Evolutionary conservation across 495 filamentous ascomycete species (phyloP).

Genomic region (Clavariopsis aquatica): DNA sequence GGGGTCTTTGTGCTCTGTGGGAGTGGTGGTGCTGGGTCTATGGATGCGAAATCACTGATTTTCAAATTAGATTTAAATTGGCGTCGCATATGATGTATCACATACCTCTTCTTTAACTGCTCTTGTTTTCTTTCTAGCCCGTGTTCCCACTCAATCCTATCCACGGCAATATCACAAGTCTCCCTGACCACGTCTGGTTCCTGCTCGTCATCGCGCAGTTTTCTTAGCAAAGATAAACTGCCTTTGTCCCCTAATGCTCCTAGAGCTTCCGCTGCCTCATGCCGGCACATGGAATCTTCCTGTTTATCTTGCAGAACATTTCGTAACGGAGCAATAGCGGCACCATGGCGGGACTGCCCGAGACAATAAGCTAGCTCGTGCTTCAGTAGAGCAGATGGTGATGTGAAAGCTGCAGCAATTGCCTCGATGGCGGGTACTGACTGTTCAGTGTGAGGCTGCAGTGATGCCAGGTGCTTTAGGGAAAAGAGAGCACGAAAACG

Average conservation of each 20-base stretch:
- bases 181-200: constrained; percentile 82
- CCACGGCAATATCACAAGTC: constrained; percentile 96
- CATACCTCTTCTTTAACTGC: constrained; percentile 72
- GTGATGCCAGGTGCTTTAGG: constrained; percentile 84
- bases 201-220: constrained; percentile 66
- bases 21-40: constrained; percentile 92
- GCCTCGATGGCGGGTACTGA: constrained; percentile 80
- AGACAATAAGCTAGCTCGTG: constrained; percentile 98
- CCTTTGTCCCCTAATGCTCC: constrained; percentile 77
- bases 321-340: constrained; percentile 72
- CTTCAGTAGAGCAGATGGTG: constrained; percentile 82
- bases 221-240: constrained; percentile 70
- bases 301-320: constrained; percentile 71
- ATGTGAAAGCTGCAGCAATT: constrained; percentile 84
- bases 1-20: constrained; percentile 55
- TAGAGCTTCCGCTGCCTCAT: constrained; percentile 94
- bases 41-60: constrained; percentile 83
- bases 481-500: constrained; percentile 98
- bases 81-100: not conserved
- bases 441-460: constrained; percentile 60
- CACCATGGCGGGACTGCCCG: constrained; percentile 77
- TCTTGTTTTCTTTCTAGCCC: constrained; percentile 69
- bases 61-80: constrained; percentile 27
- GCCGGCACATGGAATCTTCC: constrained; percentile 93
- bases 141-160: constrained; percentile 90